Base-by-base conservation (phyloP, 1,284 basidiomycete genomes). In the Leccinum proliferum region DNA sequence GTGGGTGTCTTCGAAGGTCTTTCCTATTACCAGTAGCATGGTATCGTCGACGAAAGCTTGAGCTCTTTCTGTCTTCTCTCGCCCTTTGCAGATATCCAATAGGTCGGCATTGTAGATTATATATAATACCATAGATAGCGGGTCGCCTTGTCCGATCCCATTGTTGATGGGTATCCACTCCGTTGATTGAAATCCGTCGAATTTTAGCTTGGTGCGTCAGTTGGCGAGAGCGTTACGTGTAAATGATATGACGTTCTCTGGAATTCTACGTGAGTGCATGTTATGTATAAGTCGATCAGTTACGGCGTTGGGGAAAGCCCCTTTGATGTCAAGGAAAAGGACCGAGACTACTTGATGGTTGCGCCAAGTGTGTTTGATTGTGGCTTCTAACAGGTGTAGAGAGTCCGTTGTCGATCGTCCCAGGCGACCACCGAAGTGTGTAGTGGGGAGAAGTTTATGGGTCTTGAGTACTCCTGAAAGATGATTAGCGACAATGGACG, bases 331-430 rank as follows among this genome's bases (percentile, higher is more conserved):
- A 5, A 39, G 1, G 2, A 39, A 39, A 1, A 39, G 37, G 5
- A 7, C 25, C 0, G 61, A 63, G 0, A 14, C 18, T 2, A 58
- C 61, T 8, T 34, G 21, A 0, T 8, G 0, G 0, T 14, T 15
- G 0, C 12, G 4, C 61, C 61, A 63, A 1, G 48, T 4, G 6
- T 50, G 18, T 12, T 50, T 21, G 10, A 50, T 50, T 0, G 21
- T 39, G 5, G 37, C 37, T 14, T 39, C 37, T 12, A 50, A 10
- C 0, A 25, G 48, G 12, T 50, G 48, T 4, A 50, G 5, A 0
- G 11, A 50, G 11, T 50, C 48, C 1, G 48, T 50, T 9, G 21
- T 50, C 0, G 21, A 50, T 10, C 48, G 1, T 8, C 48, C 21
- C 0, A 21, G 21, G 8, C 15, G 8, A 1, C 21, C 48, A 1